Conservation (phyloP, 768 basidiomycete genomes). For the Amanita pallidorosea region DNA sequence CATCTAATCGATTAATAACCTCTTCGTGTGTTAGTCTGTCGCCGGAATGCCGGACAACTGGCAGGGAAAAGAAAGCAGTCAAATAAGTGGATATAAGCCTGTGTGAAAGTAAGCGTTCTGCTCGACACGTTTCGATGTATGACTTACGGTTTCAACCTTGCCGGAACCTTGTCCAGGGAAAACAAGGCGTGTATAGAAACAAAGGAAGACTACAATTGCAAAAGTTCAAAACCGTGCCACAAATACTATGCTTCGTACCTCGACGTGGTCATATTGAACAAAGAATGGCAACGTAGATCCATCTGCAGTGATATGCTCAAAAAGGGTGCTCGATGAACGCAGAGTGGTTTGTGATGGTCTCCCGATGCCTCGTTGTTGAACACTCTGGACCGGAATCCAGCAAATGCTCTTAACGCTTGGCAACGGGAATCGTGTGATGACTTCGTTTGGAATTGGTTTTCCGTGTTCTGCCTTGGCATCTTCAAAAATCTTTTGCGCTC, state of each 20-base stretch:
- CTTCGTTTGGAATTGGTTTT: conserved; percentile 65
- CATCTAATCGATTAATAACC: conserved; percentile 82
- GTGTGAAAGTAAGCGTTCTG: background rate
- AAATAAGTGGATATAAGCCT: conserved; percentile 76
- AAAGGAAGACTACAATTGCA: conserved; percentile 70
- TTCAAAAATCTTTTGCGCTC: conserved; percentile 57
- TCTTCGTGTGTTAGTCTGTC: conserved; percentile 73
- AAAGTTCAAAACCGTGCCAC: conserved; percentile 1
- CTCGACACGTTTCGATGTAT: background rate
- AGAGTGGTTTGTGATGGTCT: conserved; percentile 20
- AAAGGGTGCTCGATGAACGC: conserved; percentile 31
- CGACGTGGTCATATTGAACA: conserved; percentile 88
- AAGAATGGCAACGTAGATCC: conserved; percentile 71
- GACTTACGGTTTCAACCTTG: conserved; percentile 66
- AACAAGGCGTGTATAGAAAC: conserved; percentile 72
- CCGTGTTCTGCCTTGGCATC: conserved; percentile 84
- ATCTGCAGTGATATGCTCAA: conserved; percentile 56
- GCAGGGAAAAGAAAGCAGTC: conserved; percentile 80
- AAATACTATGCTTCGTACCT: conserved; percentile 33
- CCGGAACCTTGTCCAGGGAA: conserved; percentile 63
- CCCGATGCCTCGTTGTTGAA: conserved; percentile 52
- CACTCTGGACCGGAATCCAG: conserved; percentile 72
- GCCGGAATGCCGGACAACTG: conserved; percentile 62
- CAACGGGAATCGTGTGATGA: conserved; percentile 81
- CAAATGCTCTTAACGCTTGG: conserved; percentile 85